phyloP scores from a whole-genome alignment of 2,329 filamentous ascomycete species.

The Paracorniculantispora psalliotae region DNA sequence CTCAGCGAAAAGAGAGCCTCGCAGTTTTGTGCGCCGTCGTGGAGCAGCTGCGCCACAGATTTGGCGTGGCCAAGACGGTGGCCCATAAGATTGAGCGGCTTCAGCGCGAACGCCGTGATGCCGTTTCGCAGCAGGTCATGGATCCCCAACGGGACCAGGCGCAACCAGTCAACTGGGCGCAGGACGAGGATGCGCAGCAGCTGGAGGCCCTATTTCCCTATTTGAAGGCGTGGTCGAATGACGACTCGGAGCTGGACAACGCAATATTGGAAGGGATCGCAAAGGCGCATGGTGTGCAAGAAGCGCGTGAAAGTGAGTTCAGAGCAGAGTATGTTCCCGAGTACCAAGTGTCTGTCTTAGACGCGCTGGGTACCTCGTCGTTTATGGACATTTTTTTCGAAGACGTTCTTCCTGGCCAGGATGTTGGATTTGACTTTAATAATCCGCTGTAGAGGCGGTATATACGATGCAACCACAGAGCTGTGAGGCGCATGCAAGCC shows the following conservation, averaged over 20 bases:
- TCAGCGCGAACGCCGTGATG: background rate
- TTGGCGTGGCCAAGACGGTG: background rate
- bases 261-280: background rate
- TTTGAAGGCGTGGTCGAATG: background rate
- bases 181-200: background rate
- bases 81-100: background rate
- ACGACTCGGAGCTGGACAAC: background rate
- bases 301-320: background rate
- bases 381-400: background rate
- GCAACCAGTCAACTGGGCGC: background rate
- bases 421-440: background rate
- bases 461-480: background rate
- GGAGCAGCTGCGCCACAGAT: background rate
- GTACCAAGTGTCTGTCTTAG: background rate
- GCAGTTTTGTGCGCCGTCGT: background rate
- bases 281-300: background rate
- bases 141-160: background rate
- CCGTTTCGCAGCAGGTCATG: background rate
- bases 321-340: background rate
- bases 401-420: background rate
- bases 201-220: background rate
- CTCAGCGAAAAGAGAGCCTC: background rate
- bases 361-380: background rate
- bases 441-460: background rate
- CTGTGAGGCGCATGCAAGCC: background rate